Conservation (phyloP, 2,329 filamentous ascomycete species). For the Fusarium verticillioides region DNA sequence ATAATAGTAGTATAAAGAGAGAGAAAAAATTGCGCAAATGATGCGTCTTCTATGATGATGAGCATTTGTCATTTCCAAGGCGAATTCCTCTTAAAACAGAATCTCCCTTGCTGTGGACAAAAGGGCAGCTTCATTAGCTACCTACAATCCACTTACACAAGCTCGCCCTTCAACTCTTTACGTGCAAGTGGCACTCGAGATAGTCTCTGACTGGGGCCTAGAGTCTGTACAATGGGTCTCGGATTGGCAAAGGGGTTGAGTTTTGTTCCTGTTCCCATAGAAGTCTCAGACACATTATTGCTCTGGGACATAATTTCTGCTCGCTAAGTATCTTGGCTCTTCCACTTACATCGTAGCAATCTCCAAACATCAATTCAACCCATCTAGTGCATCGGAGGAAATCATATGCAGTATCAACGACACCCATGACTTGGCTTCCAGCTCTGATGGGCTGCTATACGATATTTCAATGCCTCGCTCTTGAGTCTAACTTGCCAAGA, state of each 20-base stretch:
- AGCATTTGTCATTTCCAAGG: not conserved
- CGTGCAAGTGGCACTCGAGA: not conserved
- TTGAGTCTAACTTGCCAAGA: not conserved
- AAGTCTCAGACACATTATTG: constrained; percentile 10
- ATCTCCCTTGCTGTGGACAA: constrained; percentile 16
- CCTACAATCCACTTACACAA: not conserved
- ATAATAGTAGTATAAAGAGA: not conserved
- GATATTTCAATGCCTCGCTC: not conserved
- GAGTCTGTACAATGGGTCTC: not conserved
- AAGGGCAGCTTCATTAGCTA: constrained; percentile 11
- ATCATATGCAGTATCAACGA: not conserved
- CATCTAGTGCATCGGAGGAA: not conserved
- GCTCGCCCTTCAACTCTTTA: constrained; percentile 1
- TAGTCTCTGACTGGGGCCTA: not conserved
- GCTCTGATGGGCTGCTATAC: not conserved
- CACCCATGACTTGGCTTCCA: not conserved
- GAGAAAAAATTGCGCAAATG: not conserved
- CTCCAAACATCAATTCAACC: constrained; percentile 9
- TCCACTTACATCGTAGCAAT: not conserved
- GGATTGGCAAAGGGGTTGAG: not conserved
- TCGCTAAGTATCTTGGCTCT: constrained; percentile 6
- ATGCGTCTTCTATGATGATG: not conserved
- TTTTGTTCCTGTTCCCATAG: not conserved
- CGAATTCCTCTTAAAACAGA: not conserved
- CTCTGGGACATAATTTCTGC: not conserved